Evolutionary conservation across 2,329 filamentous ascomycete species (phyloP), one percentile per base, ranked within the genome.

Genomic region (Colletotrichum sojae): DNA sequence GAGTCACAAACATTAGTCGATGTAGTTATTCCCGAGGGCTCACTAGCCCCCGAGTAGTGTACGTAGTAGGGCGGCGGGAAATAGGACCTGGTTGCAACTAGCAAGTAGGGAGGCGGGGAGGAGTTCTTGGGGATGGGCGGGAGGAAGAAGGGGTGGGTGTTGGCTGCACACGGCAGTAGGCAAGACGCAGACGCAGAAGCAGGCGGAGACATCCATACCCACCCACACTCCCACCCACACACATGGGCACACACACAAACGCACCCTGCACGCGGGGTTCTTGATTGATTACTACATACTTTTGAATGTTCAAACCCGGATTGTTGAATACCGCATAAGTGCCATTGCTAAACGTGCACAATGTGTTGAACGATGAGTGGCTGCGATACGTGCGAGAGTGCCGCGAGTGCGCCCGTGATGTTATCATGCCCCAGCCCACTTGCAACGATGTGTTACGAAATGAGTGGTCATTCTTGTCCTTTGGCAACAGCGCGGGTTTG

Each of bases 361-460:
- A 62, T 54, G 59, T 62, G 59, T 62, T 62, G 36, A 27, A 62
- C n/a, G 39, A 54, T 62, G 59, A 62, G 59, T 62, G 59, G 59
- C 40, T 62, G 59, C 39, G 25, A 62, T 54, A 61, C 58, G 58
- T 27, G 58, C 57, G 40, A 43, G 40, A 36, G 40, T 13, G 40
- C 40, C 40, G 40, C 40, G 40, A 43, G 15, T 43, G 40, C 40
- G 40, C 40, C 40, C 40, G 40, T 43, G 40, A 43, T 43, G 40
- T 36, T 36, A 36, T 36, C 31, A 8, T 10, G 10, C 40, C 40
- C 40, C 40, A 43, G 40, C 40, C 40, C 40, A 60, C 57, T 45
- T 51, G 40, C 27, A 58, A 36, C 55, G 48, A 62, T 62, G 59
- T 62, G 59, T 62, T 54, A 54, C 49, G 53, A 31, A 62, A 54